Evolutionary conservation across 371 early-diverging fungal species (phyloP).

Genomic region (Chytridium lagenaria): DNA sequence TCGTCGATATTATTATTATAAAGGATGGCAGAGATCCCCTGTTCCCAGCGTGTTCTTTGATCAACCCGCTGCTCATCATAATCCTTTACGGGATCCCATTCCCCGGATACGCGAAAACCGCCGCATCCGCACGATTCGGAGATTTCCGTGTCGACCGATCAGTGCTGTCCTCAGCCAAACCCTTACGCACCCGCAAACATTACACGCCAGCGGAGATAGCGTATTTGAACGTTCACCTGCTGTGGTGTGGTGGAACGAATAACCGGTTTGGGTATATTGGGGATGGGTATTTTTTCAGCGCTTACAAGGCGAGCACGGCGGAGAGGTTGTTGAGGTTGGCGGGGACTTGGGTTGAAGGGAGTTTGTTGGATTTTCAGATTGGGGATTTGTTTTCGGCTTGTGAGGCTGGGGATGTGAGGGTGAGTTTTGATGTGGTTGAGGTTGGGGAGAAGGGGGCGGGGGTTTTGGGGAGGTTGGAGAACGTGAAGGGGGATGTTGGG

Average conservation of each 20-base stretch:
- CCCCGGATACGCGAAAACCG: conserved; percentile 11
- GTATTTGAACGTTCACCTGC: no score
- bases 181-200: background rate
- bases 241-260: no score
- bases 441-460: conserved; percentile 20
- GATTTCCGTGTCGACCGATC: conserved; percentile 13
- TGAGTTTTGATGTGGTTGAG: conserved; percentile 22
- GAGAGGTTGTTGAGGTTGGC: conserved; percentile 33
- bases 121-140: conserved; percentile 17
- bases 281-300: conserved; percentile 35
- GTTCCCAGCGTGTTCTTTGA: conserved; percentile 34
- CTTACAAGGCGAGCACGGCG: conserved; percentile 14
- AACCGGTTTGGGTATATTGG: conserved; percentile 28
- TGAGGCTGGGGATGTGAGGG: conserved; percentile 34
- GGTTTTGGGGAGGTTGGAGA: conserved; percentile 27
- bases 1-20: conserved; percentile 33
- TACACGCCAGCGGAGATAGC: conserved; percentile 1
- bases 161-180: conserved; percentile 15
- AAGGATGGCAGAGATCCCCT: conserved; percentile 26
- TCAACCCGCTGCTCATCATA: conserved; percentile 43
- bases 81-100: conserved; percentile 37
- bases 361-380: conserved; percentile 35
- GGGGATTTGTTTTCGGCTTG: conserved; percentile 39
- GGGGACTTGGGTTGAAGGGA: conserved; percentile 36
- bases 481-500: conserved; percentile 16